These are phyloP conservation scores for Syzygium aqueum DNA, from an alignment of 345 rosid species.

Conservation along the genomic window DNA sequence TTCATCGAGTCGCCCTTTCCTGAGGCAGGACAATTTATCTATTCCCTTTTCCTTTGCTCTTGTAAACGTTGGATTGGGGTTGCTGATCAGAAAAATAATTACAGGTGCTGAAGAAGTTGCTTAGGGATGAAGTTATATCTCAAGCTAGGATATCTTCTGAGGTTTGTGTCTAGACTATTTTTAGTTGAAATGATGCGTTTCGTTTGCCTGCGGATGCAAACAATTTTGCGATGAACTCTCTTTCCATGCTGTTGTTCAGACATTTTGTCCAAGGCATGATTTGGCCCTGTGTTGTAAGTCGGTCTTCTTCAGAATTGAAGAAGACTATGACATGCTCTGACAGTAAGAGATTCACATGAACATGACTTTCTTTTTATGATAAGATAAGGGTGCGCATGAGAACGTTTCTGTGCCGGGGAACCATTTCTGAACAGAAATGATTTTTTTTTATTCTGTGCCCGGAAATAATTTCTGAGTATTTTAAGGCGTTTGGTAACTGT, in stretches of 20 bases:
- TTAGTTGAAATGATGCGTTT: neutral
- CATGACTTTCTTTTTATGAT: neutral
- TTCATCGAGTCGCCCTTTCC: constrained; percentile 91
- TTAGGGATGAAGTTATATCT: constrained; percentile 56
- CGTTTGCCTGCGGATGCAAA: neutral
- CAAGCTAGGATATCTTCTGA: constrained; percentile 61
- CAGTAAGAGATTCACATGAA: neutral
- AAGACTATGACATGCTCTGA: neutral
- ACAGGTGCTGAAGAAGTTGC: constrained; percentile 81
- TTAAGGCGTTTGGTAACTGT: too few species aligned
- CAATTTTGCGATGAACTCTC: neutral
- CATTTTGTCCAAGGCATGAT: neutral
- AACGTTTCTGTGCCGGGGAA: too few species aligned
- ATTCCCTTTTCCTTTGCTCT: neutral
- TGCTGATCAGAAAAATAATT: neutral
- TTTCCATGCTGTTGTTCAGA: neutral
- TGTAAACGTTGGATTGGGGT: neutral
- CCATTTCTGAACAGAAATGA: too few species aligned
- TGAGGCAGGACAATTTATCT: constrained; percentile 39
- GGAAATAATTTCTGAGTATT: too few species aligned
- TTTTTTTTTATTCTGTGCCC: too few species aligned
- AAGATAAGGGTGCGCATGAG: too few species aligned
- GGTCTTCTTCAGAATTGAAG: neutral
- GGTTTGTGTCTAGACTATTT: constrained; percentile 29
- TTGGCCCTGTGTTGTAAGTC: neutral